Conservation (phyloP, 805 yeast species). For the Hanseniaspora valbyensis region DNA sequence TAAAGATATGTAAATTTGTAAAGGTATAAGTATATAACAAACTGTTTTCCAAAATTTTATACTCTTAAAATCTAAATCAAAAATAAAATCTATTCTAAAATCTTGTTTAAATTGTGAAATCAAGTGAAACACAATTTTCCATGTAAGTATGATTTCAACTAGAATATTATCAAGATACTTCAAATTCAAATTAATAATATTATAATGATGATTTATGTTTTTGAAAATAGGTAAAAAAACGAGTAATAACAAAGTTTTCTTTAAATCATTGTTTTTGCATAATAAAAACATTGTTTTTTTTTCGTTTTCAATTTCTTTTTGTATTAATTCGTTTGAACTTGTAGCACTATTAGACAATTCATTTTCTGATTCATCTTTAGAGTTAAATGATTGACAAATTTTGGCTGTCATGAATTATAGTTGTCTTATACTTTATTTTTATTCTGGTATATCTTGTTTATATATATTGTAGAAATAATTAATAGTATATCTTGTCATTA, state of each 20-base stretch:
- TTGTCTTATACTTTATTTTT: too few relatives aligned
- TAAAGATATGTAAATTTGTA: neutral
- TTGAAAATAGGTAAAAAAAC: neutral
- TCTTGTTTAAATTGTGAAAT: neutral
- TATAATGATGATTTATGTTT: too few relatives aligned
- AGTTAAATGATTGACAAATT: too few relatives aligned
- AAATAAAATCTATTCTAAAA: neutral
- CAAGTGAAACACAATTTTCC: slow-evolving; percentile 1
- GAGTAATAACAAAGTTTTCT: neutral
- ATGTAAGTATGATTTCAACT: neutral
- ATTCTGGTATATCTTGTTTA: too few relatives aligned
- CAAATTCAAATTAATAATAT: neutral
- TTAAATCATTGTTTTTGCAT: neutral
- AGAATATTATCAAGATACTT: neutral
- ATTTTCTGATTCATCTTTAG: too few relatives aligned
- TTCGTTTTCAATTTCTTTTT: too few relatives aligned
- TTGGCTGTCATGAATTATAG: too few relatives aligned
- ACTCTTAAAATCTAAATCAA: neutral
- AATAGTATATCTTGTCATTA: too few relatives aligned
- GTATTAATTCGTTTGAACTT: too few relatives aligned
- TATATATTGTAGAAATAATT: too few relatives aligned
- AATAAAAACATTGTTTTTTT: neutral
- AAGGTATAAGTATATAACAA: neutral
- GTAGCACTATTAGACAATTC: too few relatives aligned
- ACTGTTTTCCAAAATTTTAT: neutral